Base-by-base conservation (phyloP, 2,329 filamentous ascomycete species). In the Exophiala sideris region DNA sequence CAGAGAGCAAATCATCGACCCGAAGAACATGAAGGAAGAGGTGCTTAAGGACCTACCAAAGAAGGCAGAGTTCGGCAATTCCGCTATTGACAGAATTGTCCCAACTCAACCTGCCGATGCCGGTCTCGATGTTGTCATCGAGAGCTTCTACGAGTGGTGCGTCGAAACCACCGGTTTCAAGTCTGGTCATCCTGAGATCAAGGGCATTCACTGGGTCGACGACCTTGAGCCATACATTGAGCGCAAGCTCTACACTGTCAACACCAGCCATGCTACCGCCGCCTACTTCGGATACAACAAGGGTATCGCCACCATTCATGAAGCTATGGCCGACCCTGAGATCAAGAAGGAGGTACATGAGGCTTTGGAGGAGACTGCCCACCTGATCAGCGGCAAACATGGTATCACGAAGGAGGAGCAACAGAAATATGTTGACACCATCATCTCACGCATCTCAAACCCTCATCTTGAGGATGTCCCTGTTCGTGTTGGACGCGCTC, bases 131-230 rank as follows among this genome's bases (percentile, higher is more conserved):
- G 94, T 99, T 63, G 91, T 87, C 67, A 91, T 99, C 45, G 94
- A 99, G 81, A 94, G 94, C 76, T 99, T 97, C 80, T 96, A 89
- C 77, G 94, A 99, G 78, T 99, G 94, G 94, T 92, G 94, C 36
- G 91, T 99, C 48, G 94, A 99, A 70, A 78, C 84, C 70, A 87
- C 84, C 41, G 92, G 92, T 2, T 96, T 97, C 73, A 82, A 86
- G 60, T 76, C 81, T 58, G 79, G 80, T 50, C 80, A 83, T 64
- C 91, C 91, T 5, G 74, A 82, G 14, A 92, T 99, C 67, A 74
- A 94, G 62, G 92, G 91, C 56, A 86, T 97, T 70, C 88, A 95
- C 76, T 96, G 89, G 84, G 94, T 97, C 56, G 85, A 90, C 61
- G 81, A 97, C 75, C 84, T 99, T 29, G 82, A 86, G 69, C 94